Base-by-base conservation (phyloP, 2,329 filamentous ascomycete species). In the Tetracladium maxilliforme region DNA sequence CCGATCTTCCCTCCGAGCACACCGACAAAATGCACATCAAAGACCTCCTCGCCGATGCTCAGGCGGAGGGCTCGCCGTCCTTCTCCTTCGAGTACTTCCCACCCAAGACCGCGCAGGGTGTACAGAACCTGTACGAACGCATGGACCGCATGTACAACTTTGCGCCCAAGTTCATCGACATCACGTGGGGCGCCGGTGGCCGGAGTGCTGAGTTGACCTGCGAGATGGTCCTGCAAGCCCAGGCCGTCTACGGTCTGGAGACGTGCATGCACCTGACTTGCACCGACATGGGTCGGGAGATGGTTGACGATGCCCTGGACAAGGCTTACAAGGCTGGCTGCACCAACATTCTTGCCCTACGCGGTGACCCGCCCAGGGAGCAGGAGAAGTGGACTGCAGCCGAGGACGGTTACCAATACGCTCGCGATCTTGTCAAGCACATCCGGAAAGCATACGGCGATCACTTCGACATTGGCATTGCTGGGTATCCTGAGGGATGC, bases 31-130 rank as follows among this genome's bases (percentile, higher is more conserved):
- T 98, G 87, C 90, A 95, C 58, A 87, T 98, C 64, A 81, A 77
- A 39, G 73, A 90, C 42, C 94, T 94, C 64, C 67, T 98, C 43
- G 63, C 70, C 40, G 78, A 87, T 41, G 75, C 86, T 52, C 72
- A 84, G 54, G 67, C 69, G 56, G 71, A 75, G 44, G 72, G 74
- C 48, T 70, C 78, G 43, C 78, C 86, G 30, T 90, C 84, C 47
- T 94, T 94, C 64, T 98, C 90, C 31, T 98, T 98, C 61, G 90
- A 98, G 54, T 98, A 93, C 64, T 98, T 98, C 56, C 90, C 90
- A 25, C 90, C 90, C 19, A 98, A 98, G 61, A 98, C 90, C 6
- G 79, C 82, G 8, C 82, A 90, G 57, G 90, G 90, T 64, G 87
- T 98, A 9, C 90, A 98, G 58, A 98, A 98, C 52, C 74, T 98